Percentiles rank a stretch among this genome's conserved stretches.
Evolutionary conservation across 176 grass and related monocot species (phyloP).

Genomic region (Eremochloa ophiuroides): DNA sequence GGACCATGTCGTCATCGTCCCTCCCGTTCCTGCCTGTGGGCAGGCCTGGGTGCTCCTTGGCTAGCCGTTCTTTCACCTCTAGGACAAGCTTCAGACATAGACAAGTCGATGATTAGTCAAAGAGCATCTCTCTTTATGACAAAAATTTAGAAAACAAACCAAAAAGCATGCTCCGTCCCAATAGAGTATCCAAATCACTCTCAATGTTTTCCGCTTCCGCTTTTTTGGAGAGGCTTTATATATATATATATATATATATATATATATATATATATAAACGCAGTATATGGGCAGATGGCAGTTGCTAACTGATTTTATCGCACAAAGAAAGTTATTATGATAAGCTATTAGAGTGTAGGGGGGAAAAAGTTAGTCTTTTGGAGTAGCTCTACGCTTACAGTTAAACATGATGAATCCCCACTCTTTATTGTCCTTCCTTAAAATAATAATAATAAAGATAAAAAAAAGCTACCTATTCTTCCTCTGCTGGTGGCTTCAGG

Average conservation of each 20-base stretch:
- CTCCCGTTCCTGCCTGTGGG: conserved; percentile 67
- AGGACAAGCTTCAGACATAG: conserved; percentile 57
- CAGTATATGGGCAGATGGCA: not conserved
- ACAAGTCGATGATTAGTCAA: not conserved
- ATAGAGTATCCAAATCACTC: not conserved
- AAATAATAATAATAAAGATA: no score
- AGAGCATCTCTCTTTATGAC: not conserved
- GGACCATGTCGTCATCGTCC: conserved; percentile 86
- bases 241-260: no score
- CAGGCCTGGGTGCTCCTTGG: conserved; percentile 56
- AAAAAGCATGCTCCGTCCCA: not conserved
- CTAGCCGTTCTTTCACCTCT: conserved; percentile 68
- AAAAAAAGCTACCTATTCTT: no score
- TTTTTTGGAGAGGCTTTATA: not conserved
- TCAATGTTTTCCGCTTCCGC: not conserved
- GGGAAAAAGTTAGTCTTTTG: not conserved
- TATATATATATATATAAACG: not conserved
- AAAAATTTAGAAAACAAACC: not conserved
- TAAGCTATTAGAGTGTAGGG: no score
- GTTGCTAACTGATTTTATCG: not conserved
- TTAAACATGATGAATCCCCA: not conserved
- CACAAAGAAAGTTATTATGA: no score
- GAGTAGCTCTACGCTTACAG: not conserved
- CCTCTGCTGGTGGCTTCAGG: no score
- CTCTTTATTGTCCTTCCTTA: no score